Conservation (phyloP, 306 rosid genomes). For the Psophocarpus tetragonolobus region DNA sequence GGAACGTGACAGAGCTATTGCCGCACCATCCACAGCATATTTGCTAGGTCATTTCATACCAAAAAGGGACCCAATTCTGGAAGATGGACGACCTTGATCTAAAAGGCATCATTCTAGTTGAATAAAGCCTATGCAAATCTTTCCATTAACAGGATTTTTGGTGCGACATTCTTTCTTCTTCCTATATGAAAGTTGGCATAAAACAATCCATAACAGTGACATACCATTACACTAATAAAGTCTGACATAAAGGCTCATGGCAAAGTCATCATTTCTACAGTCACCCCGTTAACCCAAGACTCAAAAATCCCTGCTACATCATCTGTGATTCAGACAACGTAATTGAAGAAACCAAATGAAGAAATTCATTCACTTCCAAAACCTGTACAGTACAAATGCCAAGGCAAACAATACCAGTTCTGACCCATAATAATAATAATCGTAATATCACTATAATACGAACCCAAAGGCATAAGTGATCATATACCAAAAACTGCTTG, state of each 20-base stretch:
- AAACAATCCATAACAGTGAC: constrained; percentile 41
- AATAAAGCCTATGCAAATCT: constrained; percentile 37
- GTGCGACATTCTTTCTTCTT: constrained; percentile 41
- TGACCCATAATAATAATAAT: not conserved
- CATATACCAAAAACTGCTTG: constrained; percentile 6
- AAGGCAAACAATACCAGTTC: constrained; percentile 27
- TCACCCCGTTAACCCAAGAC: constrained; percentile 37
- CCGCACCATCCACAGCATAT: constrained; percentile 34
- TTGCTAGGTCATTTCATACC: constrained; percentile 28
- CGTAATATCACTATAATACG: not conserved
- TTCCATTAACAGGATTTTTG: constrained; percentile 39
- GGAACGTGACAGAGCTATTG: constrained; percentile 27
- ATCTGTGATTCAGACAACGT: constrained; percentile 46
- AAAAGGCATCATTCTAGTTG: constrained; percentile 41
- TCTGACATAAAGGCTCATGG: constrained; percentile 38
- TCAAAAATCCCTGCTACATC: constrained; percentile 48
- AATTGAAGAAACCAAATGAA: constrained; percentile 40
- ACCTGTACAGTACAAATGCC: constrained; percentile 36
- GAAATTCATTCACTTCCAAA: constrained; percentile 39
- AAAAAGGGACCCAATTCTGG: constrained; percentile 31
- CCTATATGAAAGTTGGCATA: constrained; percentile 39
- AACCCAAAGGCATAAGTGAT: constrained; percentile 9
- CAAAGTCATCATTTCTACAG: constrained; percentile 43
- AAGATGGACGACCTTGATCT: constrained; percentile 39
- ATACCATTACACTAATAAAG: constrained; percentile 41